Percentiles rank a stretch among this genome's conserved stretches.
Evolutionary conservation across 164 flowering plant species (phyloP).

Genomic region (Sextonia rubra): DNA sequence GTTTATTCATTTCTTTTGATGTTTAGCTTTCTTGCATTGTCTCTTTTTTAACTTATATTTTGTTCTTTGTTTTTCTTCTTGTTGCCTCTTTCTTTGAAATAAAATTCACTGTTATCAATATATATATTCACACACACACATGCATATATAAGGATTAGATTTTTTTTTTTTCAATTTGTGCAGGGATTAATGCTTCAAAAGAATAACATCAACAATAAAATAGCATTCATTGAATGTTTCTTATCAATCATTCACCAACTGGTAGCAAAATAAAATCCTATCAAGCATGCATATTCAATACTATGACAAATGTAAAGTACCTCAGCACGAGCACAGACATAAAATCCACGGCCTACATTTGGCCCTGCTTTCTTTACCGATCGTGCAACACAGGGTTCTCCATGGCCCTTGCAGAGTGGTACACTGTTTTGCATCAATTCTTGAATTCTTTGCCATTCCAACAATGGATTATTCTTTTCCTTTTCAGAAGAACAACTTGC

Average conservation of each 20-base stretch:
- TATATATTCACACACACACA: no score
- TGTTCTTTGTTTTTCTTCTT: no score
- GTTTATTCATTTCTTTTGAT: no score
- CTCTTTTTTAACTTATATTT: no score
- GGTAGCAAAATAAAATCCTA: neutral
- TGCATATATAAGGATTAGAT: no score
- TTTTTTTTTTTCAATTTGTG: neutral
- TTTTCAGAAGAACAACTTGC: conserved; percentile 23
- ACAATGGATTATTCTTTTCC: conserved; percentile 41
- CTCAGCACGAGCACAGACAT: conserved; percentile 93
- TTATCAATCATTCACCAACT: no score
- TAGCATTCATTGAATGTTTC: neutral
- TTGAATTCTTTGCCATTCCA: conserved; percentile 92
- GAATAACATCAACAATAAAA: neutral
- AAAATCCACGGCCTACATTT: conserved; percentile 79
- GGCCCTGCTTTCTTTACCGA: conserved; percentile 88
- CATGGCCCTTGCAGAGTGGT: conserved; percentile 89
- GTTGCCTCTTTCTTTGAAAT: no score
- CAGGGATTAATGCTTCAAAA: neutral
- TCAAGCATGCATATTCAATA: neutral
- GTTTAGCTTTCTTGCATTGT: no score
- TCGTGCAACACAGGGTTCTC: conserved; percentile 84
- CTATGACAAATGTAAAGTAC: conserved; percentile 29
- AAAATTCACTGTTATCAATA: no score
- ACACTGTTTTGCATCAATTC: conserved; percentile 78